Evolutionary conservation across 2,329 filamentous ascomycete genomes (phyloP).

Genomic region (Ramularia endophylla): DNA sequence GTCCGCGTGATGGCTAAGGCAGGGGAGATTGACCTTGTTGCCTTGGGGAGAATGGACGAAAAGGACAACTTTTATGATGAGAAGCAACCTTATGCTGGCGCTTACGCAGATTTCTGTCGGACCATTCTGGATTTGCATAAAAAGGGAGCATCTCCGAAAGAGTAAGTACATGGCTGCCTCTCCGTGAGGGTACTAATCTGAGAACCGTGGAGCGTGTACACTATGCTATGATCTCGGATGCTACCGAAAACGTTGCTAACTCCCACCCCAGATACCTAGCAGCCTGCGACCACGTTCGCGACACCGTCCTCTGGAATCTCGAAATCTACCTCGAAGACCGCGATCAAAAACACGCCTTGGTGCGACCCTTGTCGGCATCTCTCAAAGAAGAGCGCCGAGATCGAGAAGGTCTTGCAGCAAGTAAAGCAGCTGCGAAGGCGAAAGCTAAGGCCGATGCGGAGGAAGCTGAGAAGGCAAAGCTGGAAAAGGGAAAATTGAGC

Average conservation of each 20-base stretch:
- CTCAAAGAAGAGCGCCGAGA: constrained; percentile 46
- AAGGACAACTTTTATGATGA: constrained; percentile 21
- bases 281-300: constrained; percentile 74
- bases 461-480: constrained; percentile 43
- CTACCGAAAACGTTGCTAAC: no score
- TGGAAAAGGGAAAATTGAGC: constrained; percentile 52
- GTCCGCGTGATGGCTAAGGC: constrained; percentile 51
- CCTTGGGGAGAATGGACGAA: constrained; percentile 26
- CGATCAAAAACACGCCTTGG: constrained; percentile 60
- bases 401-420: constrained; percentile 49
- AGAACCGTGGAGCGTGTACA: no score
- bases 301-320: constrained; percentile 72
- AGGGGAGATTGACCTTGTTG: constrained; percentile 35
- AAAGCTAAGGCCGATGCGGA: constrained; percentile 49
- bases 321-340: constrained; percentile 87
- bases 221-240: no score
- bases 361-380: constrained; percentile 55
- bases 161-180: no score
- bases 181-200: no score
- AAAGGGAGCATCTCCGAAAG: constrained; percentile 53
- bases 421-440: constrained; percentile 41
- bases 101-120: constrained; percentile 51
- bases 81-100: constrained; percentile 42
- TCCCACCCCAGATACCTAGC: no score
- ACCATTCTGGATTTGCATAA: constrained; percentile 52